Percentiles rank a stretch among this genome's conserved stretches.
These are phyloP conservation scores for Corniculantispora saksenae DNA, from an alignment of 2,329 filamentous ascomycete species.

Conservation along the genomic window DNA sequence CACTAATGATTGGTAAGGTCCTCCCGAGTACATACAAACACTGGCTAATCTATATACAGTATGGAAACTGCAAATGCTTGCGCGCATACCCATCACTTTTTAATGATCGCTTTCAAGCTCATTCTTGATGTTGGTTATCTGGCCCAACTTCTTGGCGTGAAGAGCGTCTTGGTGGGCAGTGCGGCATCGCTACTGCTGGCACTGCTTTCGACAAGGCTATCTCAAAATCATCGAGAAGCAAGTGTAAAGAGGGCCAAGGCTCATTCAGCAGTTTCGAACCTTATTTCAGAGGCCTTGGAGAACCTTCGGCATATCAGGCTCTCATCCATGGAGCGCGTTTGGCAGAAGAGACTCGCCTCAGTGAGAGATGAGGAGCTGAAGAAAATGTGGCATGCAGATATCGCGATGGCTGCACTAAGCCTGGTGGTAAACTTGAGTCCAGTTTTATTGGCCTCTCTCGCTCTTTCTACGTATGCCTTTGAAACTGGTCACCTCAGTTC, in stretches of 20 bases:
- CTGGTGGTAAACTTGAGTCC: conserved; percentile 15
- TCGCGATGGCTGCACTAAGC: conserved; percentile 12
- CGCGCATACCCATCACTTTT: conserved; percentile 4
- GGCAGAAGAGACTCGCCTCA: conserved; percentile 1
- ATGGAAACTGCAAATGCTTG: conserved; percentile 6
- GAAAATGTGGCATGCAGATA: conserved; percentile 16
- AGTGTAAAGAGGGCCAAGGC: not conserved
- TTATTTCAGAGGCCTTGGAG: conserved; percentile 11
- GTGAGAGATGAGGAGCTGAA: conserved; percentile 9
- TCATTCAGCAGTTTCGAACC: not conserved
- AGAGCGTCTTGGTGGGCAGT: not conserved
- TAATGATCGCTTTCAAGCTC: not conserved
- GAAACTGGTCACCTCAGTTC: conserved; percentile 11
- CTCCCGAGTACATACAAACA: too few relatives aligned
- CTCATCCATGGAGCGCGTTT: conserved; percentile 18
- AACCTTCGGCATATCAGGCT: conserved; percentile 20
- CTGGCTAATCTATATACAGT: not conserved
- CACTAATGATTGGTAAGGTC: conserved; percentile 7
- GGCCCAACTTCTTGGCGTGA: not conserved
- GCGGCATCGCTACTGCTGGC: not conserved
- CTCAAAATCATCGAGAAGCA: not conserved
- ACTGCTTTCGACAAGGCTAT: not conserved
- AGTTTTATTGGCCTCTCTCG: conserved; percentile 14
- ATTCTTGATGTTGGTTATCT: not conserved
- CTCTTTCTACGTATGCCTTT: conserved; percentile 17